Evolutionary conservation across 495 filamentous ascomycete genomes (phyloP).

Genomic region (Rhizodiscina lignyota): DNA sequence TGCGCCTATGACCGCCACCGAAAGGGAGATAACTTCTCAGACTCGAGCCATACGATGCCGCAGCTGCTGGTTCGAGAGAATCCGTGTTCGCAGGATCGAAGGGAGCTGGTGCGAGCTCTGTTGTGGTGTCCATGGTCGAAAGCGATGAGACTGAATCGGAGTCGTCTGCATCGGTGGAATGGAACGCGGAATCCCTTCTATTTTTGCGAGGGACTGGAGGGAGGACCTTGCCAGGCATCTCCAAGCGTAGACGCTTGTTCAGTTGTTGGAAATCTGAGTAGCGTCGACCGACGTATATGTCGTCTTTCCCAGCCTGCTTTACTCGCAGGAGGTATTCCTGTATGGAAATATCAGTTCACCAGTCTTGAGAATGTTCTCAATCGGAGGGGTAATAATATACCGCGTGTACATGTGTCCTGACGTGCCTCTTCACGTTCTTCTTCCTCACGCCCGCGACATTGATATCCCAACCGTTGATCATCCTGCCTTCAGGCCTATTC

Average conservation of each 20-base stretch:
- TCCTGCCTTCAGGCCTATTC: constrained; percentile 77
- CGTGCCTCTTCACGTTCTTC: constrained; percentile 63
- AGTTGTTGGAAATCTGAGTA: constrained; percentile 78
- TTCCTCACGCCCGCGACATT: constrained; percentile 86
- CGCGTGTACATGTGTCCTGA: constrained; percentile 83
- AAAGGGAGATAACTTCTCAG: constrained; percentile 22
- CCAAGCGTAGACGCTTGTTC: constrained; percentile 60
- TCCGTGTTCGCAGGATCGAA: constrained; percentile 16
- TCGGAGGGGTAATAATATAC: constrained; percentile 30
- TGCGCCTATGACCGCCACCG: constrained; percentile 10
- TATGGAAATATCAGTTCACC: no score
- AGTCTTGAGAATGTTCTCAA: neutral
- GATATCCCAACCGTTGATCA: constrained; percentile 89
- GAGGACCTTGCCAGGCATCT: constrained; percentile 82
- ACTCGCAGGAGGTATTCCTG: constrained; percentile 85
- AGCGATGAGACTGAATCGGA: constrained; percentile 60
- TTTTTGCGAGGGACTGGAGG: constrained; percentile 83
- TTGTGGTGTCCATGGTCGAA: constrained; percentile 40
- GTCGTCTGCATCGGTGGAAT: constrained; percentile 43
- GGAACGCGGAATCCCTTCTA: no score
- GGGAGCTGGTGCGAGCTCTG: constrained; percentile 8
- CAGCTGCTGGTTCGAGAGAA: no score
- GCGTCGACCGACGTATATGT: constrained; percentile 63
- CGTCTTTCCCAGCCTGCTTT: constrained; percentile 49
- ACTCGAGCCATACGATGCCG: no score